Evolutionary conservation across 441 rosid species (phyloP).

Genomic region (Euphorbia schlechtendalii): DNA sequence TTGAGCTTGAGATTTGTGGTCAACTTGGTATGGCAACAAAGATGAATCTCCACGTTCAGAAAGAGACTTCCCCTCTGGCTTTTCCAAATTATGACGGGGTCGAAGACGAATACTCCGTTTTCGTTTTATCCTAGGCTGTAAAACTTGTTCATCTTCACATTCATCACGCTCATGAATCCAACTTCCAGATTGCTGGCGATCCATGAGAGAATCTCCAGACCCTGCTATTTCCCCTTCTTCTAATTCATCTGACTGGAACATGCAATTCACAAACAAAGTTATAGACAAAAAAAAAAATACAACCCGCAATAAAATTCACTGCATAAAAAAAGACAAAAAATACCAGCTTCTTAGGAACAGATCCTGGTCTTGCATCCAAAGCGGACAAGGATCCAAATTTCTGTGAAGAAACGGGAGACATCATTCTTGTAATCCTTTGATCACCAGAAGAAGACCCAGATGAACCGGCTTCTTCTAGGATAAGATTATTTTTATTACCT

Average conservation of each 20-base stretch:
- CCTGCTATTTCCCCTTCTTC: conserved; percentile 98
- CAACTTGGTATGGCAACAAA: conserved; percentile 43
- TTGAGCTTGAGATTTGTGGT: conserved; percentile 61
- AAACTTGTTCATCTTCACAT: conserved; percentile 97
- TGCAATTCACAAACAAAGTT: conserved; percentile 16
- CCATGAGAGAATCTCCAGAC: conserved; percentile 91
- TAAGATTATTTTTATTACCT: conserved; percentile 39
- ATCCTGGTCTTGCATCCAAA: conserved; percentile 86
- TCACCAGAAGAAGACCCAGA: conserved; percentile 88
- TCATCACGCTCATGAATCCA: conserved; percentile 93
- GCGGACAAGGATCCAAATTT: conserved; percentile 98
- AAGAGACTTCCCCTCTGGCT: conserved; percentile 48
- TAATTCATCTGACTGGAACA: conserved; percentile 74
- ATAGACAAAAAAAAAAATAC: conserved; percentile 15
- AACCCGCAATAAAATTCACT: conserved; percentile 12
- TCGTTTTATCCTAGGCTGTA: conserved; percentile 92
- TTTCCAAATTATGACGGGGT: conserved; percentile 76
- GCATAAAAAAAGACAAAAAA: conserved; percentile 22
- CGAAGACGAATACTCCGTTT: conserved; percentile 93
- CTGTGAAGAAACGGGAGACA: conserved; percentile 87
- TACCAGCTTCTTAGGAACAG: conserved; percentile 79
- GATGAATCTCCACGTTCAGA: conserved; percentile 52
- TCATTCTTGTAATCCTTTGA: conserved; percentile 51
- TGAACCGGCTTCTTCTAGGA: conserved; percentile 66
- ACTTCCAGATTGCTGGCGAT: conserved; percentile 91